Conservation (phyloP, 1,284 basidiomycete genomes). For the Sporisorium graminicola region DNA sequence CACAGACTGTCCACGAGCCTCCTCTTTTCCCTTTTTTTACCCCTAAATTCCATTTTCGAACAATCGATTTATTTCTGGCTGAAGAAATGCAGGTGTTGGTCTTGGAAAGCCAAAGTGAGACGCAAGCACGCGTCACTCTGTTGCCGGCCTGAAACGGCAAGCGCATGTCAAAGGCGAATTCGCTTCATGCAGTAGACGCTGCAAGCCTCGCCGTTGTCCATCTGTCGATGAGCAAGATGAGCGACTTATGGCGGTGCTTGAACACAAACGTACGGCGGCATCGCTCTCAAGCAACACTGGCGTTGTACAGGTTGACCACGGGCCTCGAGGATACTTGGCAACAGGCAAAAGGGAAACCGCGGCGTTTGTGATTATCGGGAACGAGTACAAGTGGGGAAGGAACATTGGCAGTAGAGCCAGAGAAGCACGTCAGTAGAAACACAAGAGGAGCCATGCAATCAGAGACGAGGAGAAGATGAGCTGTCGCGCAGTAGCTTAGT, state of each 20-base stretch:
- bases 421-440: background rate
- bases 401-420: background rate
- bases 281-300: too few species aligned
- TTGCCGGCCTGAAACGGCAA: background rate
- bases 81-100: constrained; percentile 29
- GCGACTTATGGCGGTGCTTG: too few species aligned
- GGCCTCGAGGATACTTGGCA: too few species aligned
- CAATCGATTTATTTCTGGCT: constrained; percentile 5
- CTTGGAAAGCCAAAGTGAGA: constrained; percentile 7
- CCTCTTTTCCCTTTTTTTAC: background rate
- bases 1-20: background rate
- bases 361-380: constrained; percentile 6
- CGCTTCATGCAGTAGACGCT: constrained; percentile 12
- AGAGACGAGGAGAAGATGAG: background rate
- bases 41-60: constrained; percentile 5
- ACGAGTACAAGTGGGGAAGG: constrained; percentile 1
- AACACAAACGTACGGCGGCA: background rate
- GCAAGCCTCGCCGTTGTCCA: background rate
- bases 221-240: too few species aligned
- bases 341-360: background rate
- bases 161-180: constrained; percentile 21
- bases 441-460: background rate
- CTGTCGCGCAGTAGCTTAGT: background rate
- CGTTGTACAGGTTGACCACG: too few species aligned
- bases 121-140: constrained; percentile 28